phyloP scores from a whole-genome alignment of 345 rosid species.

The Bruguiera gymnorhiza region DNA sequence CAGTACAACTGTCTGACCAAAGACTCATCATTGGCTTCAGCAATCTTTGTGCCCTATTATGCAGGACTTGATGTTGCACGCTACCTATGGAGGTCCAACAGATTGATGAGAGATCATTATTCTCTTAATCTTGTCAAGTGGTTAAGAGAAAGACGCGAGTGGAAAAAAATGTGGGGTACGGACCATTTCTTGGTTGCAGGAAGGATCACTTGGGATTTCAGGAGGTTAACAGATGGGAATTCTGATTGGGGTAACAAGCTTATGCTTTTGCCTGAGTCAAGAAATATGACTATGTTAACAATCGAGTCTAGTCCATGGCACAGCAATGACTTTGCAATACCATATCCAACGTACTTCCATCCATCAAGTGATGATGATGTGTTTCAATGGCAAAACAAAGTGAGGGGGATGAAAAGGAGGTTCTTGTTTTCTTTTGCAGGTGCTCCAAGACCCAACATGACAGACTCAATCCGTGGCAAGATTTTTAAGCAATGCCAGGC shows the following conservation, averaged over 20 bases:
- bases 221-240: constrained; percentile 46
- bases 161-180: constrained; percentile 60
- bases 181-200: constrained; percentile 91
- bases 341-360: constrained; percentile 79
- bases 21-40: constrained; percentile 65
- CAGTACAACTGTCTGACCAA: constrained; percentile 67
- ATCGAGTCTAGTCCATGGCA: constrained; percentile 82
- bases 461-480: constrained; percentile 50
- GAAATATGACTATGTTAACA: constrained; percentile 64
- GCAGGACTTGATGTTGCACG: constrained; percentile 71
- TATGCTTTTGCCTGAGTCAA: constrained; percentile 59
- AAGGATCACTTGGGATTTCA: constrained; percentile 79
- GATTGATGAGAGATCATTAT: constrained; percentile 51
- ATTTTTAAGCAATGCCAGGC: constrained; percentile 63
- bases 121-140: constrained; percentile 51
- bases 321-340: constrained; percentile 66
- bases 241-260: constrained; percentile 76
- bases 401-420: constrained; percentile 45
- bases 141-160: constrained; percentile 58
- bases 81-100: constrained; percentile 54
- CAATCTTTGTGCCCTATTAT: constrained; percentile 68
- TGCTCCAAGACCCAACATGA: constrained; percentile 49
- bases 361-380: constrained; percentile 54
- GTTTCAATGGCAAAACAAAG: constrained; percentile 56
- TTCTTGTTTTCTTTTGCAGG: constrained; percentile 65